Conservation (phyloP, 768 basidiomycete species). For the Agaricus blazei region DNA sequence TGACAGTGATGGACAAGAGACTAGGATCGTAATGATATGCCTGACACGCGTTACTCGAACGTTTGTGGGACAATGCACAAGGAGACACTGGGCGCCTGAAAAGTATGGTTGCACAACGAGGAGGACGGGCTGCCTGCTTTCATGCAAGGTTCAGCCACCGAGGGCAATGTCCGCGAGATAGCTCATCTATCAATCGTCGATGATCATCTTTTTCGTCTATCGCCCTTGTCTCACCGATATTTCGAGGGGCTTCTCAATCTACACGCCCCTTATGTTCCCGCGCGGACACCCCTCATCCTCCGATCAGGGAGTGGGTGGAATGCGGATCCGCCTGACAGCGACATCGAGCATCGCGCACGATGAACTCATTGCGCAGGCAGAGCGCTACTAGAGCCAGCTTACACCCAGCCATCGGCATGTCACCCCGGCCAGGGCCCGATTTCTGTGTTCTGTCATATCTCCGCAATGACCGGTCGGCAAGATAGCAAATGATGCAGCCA, state of each 20-base stretch:
- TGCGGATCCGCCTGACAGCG: constrained; percentile 17
- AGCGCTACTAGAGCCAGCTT: not conserved
- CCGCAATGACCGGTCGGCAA: constrained; percentile 6
- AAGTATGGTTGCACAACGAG: too few species aligned
- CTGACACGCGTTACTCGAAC: too few species aligned
- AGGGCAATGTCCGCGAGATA: too few species aligned
- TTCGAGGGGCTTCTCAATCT: constrained; percentile 16
- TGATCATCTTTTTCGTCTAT: not conserved
- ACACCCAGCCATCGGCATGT: not conserved
- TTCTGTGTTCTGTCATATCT: constrained; percentile 4
- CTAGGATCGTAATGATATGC: too few species aligned
- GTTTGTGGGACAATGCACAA: too few species aligned
- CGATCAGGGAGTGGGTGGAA: constrained; percentile 26
- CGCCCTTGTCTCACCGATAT: constrained; percentile 17
- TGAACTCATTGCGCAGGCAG: not conserved
- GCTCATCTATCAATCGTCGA: not conserved
- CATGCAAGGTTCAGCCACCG: too few species aligned
- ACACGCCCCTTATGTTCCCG: constrained; percentile 15
- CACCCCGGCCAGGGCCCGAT: not conserved
- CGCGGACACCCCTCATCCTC: constrained; percentile 20
- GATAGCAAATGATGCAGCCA: constrained; percentile 21
- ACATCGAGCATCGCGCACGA: constrained; percentile 8
- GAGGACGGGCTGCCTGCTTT: too few species aligned
- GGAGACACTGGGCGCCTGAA: too few species aligned
- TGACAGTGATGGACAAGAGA: too few species aligned